phyloP scores from a whole-genome alignment of 2,329 filamentous ascomycete species.

The Dothistroma pini region DNA sequence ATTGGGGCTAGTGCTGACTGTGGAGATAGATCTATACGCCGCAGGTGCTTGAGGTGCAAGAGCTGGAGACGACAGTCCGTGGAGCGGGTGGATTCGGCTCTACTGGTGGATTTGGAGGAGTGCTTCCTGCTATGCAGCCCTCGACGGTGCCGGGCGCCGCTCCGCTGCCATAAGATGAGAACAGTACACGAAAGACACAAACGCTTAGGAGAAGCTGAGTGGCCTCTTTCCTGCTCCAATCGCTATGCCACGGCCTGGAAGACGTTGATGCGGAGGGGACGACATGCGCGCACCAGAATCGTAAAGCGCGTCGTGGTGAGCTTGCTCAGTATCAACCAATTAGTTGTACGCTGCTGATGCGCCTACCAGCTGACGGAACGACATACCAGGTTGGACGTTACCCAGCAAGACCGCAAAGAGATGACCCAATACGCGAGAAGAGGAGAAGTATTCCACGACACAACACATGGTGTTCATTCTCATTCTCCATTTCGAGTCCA shows the following conservation, averaged over 20 bases:
- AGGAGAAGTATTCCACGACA: background rate
- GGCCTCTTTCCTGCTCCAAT: background rate
- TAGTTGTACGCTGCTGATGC: background rate
- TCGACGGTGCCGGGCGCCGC: background rate
- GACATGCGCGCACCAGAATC: background rate
- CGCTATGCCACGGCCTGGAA: background rate
- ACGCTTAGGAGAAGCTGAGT: background rate
- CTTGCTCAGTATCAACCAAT: background rate
- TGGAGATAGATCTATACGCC: constrained; percentile 73
- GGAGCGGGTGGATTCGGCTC: constrained; percentile 91
- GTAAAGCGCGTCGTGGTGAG: background rate
- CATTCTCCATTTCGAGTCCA: background rate
- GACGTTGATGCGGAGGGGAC: background rate
- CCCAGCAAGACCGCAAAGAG: background rate
- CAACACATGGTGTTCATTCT: background rate
- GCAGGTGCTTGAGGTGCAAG: constrained; percentile 81
- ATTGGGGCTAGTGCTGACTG: constrained; percentile 12
- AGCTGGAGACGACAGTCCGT: constrained; percentile 84
- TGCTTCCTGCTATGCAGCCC: constrained; percentile 20
- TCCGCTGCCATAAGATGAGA: background rate
- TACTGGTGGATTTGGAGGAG: constrained; percentile 58
- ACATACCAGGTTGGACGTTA: too few relatives aligned
- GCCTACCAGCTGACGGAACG: background rate
- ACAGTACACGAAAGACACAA: background rate
- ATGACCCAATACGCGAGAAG: background rate